These are phyloP conservation scores for Adiantum capillusveneris DNA, from an alignment of 75 land plant species.

Conservation along the genomic window DNA sequence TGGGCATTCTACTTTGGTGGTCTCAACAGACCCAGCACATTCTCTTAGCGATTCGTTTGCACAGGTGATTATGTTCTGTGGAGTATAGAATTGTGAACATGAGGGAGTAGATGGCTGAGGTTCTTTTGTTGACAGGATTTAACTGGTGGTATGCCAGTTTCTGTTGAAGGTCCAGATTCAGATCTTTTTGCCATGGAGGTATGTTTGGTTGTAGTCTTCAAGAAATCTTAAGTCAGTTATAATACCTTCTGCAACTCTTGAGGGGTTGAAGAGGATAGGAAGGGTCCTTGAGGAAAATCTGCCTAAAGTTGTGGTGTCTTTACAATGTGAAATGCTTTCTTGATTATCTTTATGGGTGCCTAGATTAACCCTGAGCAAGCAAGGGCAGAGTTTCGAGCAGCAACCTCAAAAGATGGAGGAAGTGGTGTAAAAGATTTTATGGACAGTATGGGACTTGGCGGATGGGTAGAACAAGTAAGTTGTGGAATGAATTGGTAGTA, in stretches of 20 bases:
- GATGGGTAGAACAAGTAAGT: slow-evolving; percentile 68
- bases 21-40: slow-evolving; percentile 93
- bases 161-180: slow-evolving; percentile 71
- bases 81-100: not conserved
- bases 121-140: slow-evolving; percentile 46
- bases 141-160: slow-evolving; percentile 66
- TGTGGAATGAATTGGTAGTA: not conserved
- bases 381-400: slow-evolving; percentile 66
- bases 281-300: no score
- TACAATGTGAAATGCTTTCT: no score
- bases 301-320: no score
- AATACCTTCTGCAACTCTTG: no score
- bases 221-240: no score
- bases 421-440: slow-evolving; percentile 78
- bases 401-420: slow-evolving; percentile 51
- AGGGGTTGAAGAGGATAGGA: no score
- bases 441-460: slow-evolving; percentile 89
- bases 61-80: slow-evolving; percentile 31
- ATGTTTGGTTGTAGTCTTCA: slow-evolving; percentile 5
- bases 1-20: slow-evolving; percentile 86
- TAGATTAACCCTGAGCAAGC: slow-evolving; percentile 87
- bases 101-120: not conserved
- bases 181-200: slow-evolving; percentile 89
- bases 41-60: slow-evolving; percentile 92
- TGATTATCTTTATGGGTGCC: not conserved